Evolutionary conservation across 495 filamentous ascomycete species (phyloP).

Genomic region (Aspergillus biplanus): DNA sequence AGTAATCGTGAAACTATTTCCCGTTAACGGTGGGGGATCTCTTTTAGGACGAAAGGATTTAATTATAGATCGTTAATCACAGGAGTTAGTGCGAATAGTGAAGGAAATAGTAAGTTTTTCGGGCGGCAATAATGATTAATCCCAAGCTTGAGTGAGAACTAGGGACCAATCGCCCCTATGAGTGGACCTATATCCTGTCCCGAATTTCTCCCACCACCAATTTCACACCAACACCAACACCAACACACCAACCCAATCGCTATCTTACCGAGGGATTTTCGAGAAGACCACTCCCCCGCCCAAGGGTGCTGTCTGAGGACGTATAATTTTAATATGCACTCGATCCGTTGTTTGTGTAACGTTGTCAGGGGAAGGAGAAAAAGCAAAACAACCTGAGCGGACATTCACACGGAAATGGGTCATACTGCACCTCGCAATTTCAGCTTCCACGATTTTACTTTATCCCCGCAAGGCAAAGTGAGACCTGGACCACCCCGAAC

Average conservation of each 20-base stretch:
- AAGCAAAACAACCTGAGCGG: background rate
- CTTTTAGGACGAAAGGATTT: background rate
- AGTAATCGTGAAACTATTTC: background rate
- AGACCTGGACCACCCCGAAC: slow-evolving; percentile 7
- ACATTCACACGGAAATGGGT: slow-evolving; percentile 12
- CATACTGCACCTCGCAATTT: slow-evolving; percentile 23
- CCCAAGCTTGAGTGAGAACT: slow-evolving; percentile 3
- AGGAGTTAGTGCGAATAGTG: background rate
- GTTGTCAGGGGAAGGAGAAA: slow-evolving; percentile 6
- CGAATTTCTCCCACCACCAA: background rate
- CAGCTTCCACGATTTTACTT: slow-evolving; percentile 9
- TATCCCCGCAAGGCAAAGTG: slow-evolving; percentile 21
- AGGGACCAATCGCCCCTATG: background rate
- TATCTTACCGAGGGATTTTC: background rate
- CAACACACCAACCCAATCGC: background rate
- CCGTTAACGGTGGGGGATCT: background rate
- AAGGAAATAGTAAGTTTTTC: background rate
- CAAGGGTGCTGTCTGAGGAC: background rate
- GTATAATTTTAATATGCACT: no score
- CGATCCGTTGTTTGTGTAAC: background rate
- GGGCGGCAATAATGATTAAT: background rate
- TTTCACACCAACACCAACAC: background rate
- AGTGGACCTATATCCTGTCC: background rate
- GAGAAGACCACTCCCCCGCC: slow-evolving; percentile 7
- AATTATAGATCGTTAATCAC: background rate